A percentile compares a stretch with the other conserved stretches of the same genome.
Evolutionary conservation across 768 basidiomycete genomes (phyloP).

Genomic region (Rhodosporidiobolus sp.): DNA sequence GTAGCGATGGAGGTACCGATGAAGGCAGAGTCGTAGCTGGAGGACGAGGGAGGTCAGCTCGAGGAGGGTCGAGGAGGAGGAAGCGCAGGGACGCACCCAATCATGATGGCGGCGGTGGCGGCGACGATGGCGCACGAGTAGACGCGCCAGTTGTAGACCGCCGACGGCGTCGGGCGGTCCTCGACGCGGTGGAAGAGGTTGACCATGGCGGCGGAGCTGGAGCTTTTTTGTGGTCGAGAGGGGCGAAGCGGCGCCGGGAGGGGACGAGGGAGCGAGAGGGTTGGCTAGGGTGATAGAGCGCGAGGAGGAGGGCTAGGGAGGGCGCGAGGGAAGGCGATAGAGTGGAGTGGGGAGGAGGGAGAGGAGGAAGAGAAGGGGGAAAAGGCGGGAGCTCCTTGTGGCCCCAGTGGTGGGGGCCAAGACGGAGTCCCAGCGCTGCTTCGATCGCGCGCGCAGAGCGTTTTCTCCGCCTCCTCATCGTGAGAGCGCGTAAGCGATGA

Average conservation of each 20-base stretch:
- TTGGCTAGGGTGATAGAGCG: neutral
- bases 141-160: constrained; percentile 30
- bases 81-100: constrained; percentile 20
- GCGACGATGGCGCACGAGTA: constrained; percentile 34
- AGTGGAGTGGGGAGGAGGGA: too few relatives aligned
- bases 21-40: constrained; percentile 54
- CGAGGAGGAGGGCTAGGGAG: too few relatives aligned
- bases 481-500: too few relatives aligned
- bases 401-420: too few relatives aligned
- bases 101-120: constrained; percentile 39
- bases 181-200: constrained; percentile 22
- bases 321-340: too few relatives aligned
- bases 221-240: neutral
- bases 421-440: too few relatives aligned
- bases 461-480: too few relatives aligned
- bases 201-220: too few relatives aligned
- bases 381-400: too few relatives aligned
- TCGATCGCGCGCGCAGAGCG: too few relatives aligned
- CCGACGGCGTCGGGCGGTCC: constrained; percentile 28
- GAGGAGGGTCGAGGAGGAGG: neutral
- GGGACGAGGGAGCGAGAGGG: neutral
- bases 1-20: constrained; percentile 50
- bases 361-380: too few relatives aligned
- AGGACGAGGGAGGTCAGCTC: neutral
- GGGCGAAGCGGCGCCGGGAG: neutral